A percentile compares a stretch with the other conserved stretches of the same genome.
Conservation (phyloP, 345 rosid species). For the Acer negundo region DNA sequence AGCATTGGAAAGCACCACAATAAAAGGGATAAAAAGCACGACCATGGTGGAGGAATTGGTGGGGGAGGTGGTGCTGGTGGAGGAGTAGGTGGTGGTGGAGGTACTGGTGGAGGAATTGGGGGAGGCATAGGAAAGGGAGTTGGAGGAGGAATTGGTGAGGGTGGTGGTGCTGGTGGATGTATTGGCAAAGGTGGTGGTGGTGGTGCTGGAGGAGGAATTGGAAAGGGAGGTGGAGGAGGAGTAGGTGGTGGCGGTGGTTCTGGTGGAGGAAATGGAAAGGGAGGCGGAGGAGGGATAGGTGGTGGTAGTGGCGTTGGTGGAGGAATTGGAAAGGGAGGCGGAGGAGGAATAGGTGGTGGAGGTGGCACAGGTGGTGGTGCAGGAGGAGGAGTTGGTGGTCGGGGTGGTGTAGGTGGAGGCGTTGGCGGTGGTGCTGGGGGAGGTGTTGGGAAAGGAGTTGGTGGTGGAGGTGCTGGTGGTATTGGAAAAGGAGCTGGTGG, state of each 20-base stretch:
- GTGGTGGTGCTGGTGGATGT: not conserved
- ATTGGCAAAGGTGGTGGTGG: slow-evolving; percentile 6
- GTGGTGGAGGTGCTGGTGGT: slow-evolving; percentile 9
- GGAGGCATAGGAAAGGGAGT: too few species aligned
- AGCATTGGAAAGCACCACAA: too few species aligned
- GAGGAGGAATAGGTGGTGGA: not conserved
- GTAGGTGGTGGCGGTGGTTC: not conserved
- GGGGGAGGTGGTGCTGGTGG: not conserved
- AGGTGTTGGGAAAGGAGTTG: not conserved
- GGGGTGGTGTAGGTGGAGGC: slow-evolving; percentile 5
- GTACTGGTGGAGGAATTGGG: not conserved
- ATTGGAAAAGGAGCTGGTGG: slow-evolving; percentile 3
- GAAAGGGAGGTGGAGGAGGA: slow-evolving; percentile 9
- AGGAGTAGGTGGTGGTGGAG: not conserved
- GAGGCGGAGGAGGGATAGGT: slow-evolving; percentile 7
- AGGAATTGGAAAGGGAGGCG: not conserved
- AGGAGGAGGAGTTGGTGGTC: not conserved
- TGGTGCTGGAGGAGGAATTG: not conserved
- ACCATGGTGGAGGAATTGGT: not conserved
- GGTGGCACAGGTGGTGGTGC: slow-evolving; percentile 13
- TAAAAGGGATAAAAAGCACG: too few species aligned
- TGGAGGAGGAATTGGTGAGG: not conserved
- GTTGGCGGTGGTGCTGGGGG: slow-evolving; percentile 4
- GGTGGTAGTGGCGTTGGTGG: not conserved
- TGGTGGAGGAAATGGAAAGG: slow-evolving; percentile 11